Base-by-base conservation (phyloP, 345 rosid genomes). In the Ceriops decandra region DNA sequence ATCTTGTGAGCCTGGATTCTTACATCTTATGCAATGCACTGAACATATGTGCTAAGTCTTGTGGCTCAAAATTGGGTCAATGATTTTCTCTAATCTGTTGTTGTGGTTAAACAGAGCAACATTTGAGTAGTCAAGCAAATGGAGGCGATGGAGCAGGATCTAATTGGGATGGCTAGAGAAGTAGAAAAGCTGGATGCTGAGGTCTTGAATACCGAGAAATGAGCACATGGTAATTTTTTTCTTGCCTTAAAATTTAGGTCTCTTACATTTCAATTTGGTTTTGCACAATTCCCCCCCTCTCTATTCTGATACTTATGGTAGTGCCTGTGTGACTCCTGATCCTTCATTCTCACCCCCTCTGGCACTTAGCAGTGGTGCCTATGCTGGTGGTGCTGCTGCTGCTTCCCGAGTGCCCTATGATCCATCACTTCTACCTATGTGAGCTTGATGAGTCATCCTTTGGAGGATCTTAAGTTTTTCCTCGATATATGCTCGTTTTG, bases 151-250 rank as follows among this genome's bases (percentile, higher is more conserved):
- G 97, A 93, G 81, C 82, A 79, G 36, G 79, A 76, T 62, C 80
- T 90, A 27, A 83, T 85, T 30, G 85, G 76, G 63, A 86, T 86
- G 74, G 96, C 88, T 38, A 84, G 82, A 74, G 85, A 84, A 72
- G 79, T 87, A 64, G 97, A 90, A 76, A 85, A 73, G 52, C 71
- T 93, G 62, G 82, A 77, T 19, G 75, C 80, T 57, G 88, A 85
- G 66, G 82, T 87, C 63, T 57, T 60, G 71, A 81, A 72, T 47
- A 79, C 84, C 3, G 82, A 80, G 69, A 83, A 60, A 70, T 77
- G 63, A 76, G 72, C 71, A 60, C 76, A 59, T 1, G 89, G 91
- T 84, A 71, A 73, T 57, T 63, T 56, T 56, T 54, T 57, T 66
- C 33, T 68, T 61, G 26, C 62, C 20, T 57, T 13, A 32, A 20